Evolutionary conservation across 2,329 filamentous ascomycete species (phyloP).

Genomic region (Emericellopsis cladophorae): DNA sequence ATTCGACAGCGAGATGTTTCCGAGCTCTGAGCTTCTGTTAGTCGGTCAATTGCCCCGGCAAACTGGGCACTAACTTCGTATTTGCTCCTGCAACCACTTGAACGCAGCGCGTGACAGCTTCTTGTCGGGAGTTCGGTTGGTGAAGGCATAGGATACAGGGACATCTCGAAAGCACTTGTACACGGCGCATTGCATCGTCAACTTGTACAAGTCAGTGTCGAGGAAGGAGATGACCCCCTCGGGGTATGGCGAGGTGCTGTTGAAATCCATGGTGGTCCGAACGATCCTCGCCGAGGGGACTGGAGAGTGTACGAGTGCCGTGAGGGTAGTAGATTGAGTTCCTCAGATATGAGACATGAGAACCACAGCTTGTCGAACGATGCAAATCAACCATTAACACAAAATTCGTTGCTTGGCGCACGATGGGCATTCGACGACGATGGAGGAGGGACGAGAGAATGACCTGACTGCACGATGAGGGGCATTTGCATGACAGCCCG

Average conservation of each 20-base stretch:
- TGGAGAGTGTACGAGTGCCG: no score
- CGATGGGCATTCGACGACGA: no score
- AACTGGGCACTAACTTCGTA: conserved; percentile 48
- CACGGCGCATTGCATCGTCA: conserved; percentile 98
- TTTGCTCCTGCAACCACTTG: conserved; percentile 73
- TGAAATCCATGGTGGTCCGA: conserved; percentile 44
- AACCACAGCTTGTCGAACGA: no score
- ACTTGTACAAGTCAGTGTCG: conserved; percentile 81
- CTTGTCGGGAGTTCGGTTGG: conserved; percentile 90
- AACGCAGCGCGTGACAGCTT: conserved; percentile 75
- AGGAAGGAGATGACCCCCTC: conserved; percentile 74
- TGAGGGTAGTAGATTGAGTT: no score
- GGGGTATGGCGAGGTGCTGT: conserved; percentile 52
- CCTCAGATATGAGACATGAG: no score
- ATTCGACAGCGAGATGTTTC: conserved; percentile 62
- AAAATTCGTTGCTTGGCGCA: no score
- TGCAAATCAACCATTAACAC: no score
- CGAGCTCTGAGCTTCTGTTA: conserved; percentile 48
- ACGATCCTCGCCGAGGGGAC: no score
- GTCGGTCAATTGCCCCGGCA: background rate
- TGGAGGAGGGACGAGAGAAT: no score
- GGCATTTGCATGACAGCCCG: no score
- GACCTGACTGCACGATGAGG: no score
- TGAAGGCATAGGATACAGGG: conserved; percentile 84
- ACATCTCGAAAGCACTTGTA: conserved; percentile 79